Percentiles rank a stretch among this genome's conserved stretches.
Conservation (phyloP, 768 basidiomycete species). For the Myochromella boudieri region DNA sequence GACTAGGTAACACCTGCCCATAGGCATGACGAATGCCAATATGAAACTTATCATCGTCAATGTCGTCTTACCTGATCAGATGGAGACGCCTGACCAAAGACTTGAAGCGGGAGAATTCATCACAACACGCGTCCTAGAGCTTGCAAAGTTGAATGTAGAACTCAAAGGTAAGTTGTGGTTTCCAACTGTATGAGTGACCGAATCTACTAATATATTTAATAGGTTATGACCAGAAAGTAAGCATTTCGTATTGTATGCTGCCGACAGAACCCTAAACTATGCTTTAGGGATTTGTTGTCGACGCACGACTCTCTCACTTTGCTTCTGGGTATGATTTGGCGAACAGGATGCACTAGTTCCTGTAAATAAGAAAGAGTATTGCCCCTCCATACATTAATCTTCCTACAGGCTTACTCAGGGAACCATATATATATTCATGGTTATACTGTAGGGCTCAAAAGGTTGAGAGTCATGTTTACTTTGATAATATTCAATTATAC, state of each 20-base stretch:
- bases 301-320: slow-evolving; percentile 77
- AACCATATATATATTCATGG: too few species aligned
- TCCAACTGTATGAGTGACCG: slow-evolving; percentile 7
- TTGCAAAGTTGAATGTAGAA: slow-evolving; percentile 59
- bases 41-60: slow-evolving; percentile 83
- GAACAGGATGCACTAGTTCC: slow-evolving; percentile 23
- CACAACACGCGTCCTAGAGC: slow-evolving; percentile 64
- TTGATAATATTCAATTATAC: too few species aligned
- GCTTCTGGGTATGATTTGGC: slow-evolving; percentile 69
- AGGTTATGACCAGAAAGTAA: slow-evolving; percentile 64
- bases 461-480: too few species aligned
- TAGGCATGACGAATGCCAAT: slow-evolving; percentile 92
- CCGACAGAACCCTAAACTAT: not conserved
- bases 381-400: not conserved
- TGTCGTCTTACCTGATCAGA: slow-evolving; percentile 62
- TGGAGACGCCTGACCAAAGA: slow-evolving; percentile 70
- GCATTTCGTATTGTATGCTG: slow-evolving; percentile 3
- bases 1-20: slow-evolving; percentile 3
- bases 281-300: slow-evolving; percentile 64
- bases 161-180: slow-evolving; percentile 59
- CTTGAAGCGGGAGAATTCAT: slow-evolving; percentile 90
- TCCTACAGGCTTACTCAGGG: too few species aligned
- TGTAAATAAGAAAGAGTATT: not conserved
- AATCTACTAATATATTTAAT: not conserved
- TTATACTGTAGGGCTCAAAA: too few species aligned